Percentiles rank a stretch among this genome's conserved stretches.
phyloP scores from a whole-genome alignment of 768 basidiomycete species.

The Auriscalpium orientale region DNA sequence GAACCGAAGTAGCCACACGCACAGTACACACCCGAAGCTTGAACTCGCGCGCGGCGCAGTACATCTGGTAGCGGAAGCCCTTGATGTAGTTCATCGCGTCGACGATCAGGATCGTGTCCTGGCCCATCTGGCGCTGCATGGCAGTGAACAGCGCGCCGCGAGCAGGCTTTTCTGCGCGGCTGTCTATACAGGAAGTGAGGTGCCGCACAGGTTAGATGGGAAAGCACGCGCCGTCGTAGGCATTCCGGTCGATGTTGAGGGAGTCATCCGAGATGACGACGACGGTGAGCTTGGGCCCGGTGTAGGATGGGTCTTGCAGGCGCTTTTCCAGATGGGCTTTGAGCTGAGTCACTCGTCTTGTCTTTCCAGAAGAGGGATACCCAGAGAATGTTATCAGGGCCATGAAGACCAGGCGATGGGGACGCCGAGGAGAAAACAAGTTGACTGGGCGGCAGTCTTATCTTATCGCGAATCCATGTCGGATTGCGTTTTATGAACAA shows the following conservation, averaged over 20 bases:
- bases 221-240: conserved; percentile 59
- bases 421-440: no score
- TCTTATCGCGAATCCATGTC: no score
- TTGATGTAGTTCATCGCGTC: conserved; percentile 97
- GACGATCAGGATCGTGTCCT: conserved; percentile 76
- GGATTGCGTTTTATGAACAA: no score
- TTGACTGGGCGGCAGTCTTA: no score
- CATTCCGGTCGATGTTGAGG: conserved; percentile 53
- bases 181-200: conserved; percentile 38
- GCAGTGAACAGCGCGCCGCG: conserved; percentile 78
- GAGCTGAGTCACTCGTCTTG: conserved; percentile 62
- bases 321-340: conserved; percentile 44
- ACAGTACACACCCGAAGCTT: conserved; percentile 86
- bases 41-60: conserved; percentile 88
- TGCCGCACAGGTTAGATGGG: background rate
- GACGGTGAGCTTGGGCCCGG: conserved; percentile 41
- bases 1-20: conserved; percentile 21
- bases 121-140: conserved; percentile 64
- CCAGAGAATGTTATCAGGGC: conserved; percentile 89
- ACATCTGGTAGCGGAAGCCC: conserved; percentile 96
- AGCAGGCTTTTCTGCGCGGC: conserved; percentile 80
- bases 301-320: conserved; percentile 41
- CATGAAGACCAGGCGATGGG: conserved; percentile 37
- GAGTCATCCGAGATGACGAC: conserved; percentile 65
- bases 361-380: conserved; percentile 84